phyloP scores from a whole-genome alignment of 805 yeast genomes.

The Zygosaccharomyces rouxii region DNA sequence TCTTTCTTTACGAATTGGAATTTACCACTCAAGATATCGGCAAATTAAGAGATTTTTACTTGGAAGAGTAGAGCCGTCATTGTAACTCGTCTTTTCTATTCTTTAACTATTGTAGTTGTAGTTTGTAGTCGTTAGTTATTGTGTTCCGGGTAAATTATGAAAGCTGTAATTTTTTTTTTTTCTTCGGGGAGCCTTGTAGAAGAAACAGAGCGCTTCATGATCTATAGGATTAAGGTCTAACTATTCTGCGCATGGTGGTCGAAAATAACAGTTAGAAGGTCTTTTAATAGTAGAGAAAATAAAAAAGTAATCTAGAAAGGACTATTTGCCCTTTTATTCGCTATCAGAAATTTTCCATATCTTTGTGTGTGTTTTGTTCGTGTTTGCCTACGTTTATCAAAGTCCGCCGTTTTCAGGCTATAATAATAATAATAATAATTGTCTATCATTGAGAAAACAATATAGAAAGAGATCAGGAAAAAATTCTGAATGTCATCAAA shows the following conservation, averaged over 20 bases:
- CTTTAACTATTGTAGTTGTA: not conserved
- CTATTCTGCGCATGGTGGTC: not conserved
- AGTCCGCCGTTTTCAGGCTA: constrained; percentile 1
- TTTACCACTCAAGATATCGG: constrained; percentile 44
- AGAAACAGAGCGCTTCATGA: constrained; percentile 7
- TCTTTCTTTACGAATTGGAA: constrained; percentile 42
- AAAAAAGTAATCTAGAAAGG: too few species aligned
- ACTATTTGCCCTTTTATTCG: not conserved
- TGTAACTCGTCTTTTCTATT: not conserved
- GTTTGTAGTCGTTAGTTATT: not conserved
- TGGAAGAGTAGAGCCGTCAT: constrained; percentile 14
- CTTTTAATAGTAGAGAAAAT: too few species aligned
- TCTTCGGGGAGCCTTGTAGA: not conserved
- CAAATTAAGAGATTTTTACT: constrained; percentile 34
- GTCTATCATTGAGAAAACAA: not conserved
- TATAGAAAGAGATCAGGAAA: not conserved
- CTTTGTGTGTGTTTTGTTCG: not conserved
- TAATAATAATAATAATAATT: constrained; percentile 1
- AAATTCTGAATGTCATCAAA: constrained; percentile 16
- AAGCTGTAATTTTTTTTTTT: not conserved
- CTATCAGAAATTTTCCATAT: not conserved
- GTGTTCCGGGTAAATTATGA: constrained; percentile 1
- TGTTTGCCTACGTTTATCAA: not conserved
- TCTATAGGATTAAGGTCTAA: not conserved
- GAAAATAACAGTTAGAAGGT: not conserved